Conservation (phyloP, 305 asterid species). For the Rubia peregrina region DNA sequence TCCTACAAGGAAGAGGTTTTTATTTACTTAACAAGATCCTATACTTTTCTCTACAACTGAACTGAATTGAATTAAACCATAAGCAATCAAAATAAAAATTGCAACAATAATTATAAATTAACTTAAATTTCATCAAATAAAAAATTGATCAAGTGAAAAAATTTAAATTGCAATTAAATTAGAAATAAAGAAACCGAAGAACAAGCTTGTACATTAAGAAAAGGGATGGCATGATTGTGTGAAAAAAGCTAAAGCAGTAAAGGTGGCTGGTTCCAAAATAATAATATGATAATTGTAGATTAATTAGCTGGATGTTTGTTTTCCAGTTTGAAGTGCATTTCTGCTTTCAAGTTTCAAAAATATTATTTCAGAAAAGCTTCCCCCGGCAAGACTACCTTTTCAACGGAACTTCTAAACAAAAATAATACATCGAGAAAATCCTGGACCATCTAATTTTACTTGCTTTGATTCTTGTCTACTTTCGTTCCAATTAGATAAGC, state of each 20-base stretch:
- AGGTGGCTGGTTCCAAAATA: neutral
- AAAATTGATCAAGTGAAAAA: no score
- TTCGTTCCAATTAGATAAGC: neutral
- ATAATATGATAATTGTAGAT: neutral
- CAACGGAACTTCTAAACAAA: neutral
- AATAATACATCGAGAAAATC: slow-evolving; percentile 13
- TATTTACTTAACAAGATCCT: no score
- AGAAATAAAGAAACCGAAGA: no score
- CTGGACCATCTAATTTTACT: slow-evolving; percentile 16
- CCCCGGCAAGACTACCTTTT: neutral
- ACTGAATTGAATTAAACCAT: no score
- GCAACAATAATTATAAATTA: no score
- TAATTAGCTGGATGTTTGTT: neutral
- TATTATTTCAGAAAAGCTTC: slow-evolving; percentile 4
- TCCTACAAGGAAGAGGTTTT: no score
- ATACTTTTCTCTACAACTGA: no score
- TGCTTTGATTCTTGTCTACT: slow-evolving; percentile 6
- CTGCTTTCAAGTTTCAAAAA: slow-evolving; percentile 1
- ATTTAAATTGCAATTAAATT: no score
- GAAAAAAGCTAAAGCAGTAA: neutral
- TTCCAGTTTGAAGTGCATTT: neutral
- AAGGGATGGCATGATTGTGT: neutral
- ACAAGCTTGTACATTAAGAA: no score
- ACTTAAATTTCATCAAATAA: no score
- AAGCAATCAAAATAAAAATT: no score